Evolutionary conservation across 805 yeast species (phyloP).

Genomic region (Candida multigemmis): DNA sequence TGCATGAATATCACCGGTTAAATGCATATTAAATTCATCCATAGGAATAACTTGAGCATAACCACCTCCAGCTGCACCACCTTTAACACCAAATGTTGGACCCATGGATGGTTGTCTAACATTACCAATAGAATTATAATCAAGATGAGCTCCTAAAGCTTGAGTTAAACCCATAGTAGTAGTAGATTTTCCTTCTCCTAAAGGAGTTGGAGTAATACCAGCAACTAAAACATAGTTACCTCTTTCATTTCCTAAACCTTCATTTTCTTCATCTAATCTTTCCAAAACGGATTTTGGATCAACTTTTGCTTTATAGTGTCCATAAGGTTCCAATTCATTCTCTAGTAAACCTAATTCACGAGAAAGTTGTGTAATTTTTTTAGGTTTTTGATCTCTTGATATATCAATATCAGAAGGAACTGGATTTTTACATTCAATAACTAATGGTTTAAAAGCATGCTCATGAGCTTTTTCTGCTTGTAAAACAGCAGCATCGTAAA

Average conservation of each 20-base stretch:
- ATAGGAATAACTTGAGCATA: slow-evolving; percentile 81
- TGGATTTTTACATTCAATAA: slow-evolving; percentile 42
- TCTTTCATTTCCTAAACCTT: slow-evolving; percentile 53
- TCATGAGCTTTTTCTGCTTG: slow-evolving; percentile 39
- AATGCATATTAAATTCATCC: slow-evolving; percentile 83
- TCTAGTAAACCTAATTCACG: slow-evolving; percentile 72
- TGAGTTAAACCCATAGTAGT: slow-evolving; percentile 79
- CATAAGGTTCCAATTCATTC: slow-evolving; percentile 78
- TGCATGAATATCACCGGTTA: slow-evolving; percentile 82
- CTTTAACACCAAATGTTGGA: slow-evolving; percentile 81
- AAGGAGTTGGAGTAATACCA: slow-evolving; percentile 80
- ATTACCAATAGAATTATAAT: slow-evolving; percentile 63
- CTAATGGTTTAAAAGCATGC: slow-evolving; percentile 46
- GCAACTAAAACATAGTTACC: slow-evolving; percentile 77
- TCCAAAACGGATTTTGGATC: slow-evolving; percentile 32
- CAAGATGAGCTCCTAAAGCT: slow-evolving; percentile 70
- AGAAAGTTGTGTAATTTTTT: slow-evolving; percentile 68
- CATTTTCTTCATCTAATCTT: slow-evolving; percentile 51
- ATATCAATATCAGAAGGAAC: slow-evolving; percentile 91
- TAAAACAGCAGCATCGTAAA: slow-evolving; percentile 67
- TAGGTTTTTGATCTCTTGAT: slow-evolving; percentile 83
- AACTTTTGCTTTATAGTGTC: slow-evolving; percentile 85
- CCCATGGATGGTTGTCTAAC: slow-evolving; percentile 88
- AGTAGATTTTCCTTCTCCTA: slow-evolving; percentile 82
- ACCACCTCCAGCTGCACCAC: slow-evolving; percentile 91